phyloP scores from a whole-genome alignment of 202 grass and related monocot species.

The Musa balbisiana region DNA sequence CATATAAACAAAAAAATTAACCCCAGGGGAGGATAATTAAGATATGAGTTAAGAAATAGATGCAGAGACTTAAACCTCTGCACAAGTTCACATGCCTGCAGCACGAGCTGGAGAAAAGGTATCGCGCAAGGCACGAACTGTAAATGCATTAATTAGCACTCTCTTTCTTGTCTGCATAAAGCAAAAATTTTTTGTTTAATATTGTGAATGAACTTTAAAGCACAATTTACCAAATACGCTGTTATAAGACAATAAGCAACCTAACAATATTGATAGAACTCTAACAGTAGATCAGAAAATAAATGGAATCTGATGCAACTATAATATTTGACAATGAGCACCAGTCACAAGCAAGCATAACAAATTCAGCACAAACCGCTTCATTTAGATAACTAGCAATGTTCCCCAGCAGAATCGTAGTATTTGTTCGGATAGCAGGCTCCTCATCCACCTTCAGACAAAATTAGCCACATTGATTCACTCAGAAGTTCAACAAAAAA shows the following conservation, averaged over 20 bases:
- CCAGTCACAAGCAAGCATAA: slow-evolving; percentile 12
- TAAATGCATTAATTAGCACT: slow-evolving; percentile 98
- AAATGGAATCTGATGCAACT: not conserved
- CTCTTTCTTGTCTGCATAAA: slow-evolving; percentile 82
- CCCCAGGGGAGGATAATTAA: too few species aligned
- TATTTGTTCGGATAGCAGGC: slow-evolving; percentile 94
- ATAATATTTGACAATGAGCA: not conserved
- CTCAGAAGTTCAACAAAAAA: not conserved
- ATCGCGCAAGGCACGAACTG: slow-evolving; percentile 90
- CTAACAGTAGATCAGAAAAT: not conserved
- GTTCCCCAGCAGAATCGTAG: slow-evolving; percentile 97
- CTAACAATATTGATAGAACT: not conserved
- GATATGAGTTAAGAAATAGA: slow-evolving; percentile 14
- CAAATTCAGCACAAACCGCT: slow-evolving; percentile 47
- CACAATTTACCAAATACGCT: not conserved
- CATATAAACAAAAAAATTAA: too few species aligned
- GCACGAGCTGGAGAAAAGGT: slow-evolving; percentile 93
- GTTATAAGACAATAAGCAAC: not conserved
- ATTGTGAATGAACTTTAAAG: not conserved
- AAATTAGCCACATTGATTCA: not conserved
- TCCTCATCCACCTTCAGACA: slow-evolving; percentile 88
- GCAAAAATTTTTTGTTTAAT: not conserved
- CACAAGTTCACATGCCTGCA: slow-evolving; percentile 60
- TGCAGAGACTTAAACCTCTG: slow-evolving; percentile 25
- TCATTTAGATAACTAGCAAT: slow-evolving; percentile 98